Percentiles rank a stretch among this genome's conserved stretches.
These are phyloP conservation scores for Rutstroemia sp. DNA, from an alignment of 2,329 filamentous ascomycete species.

Conservation along the genomic window DNA sequence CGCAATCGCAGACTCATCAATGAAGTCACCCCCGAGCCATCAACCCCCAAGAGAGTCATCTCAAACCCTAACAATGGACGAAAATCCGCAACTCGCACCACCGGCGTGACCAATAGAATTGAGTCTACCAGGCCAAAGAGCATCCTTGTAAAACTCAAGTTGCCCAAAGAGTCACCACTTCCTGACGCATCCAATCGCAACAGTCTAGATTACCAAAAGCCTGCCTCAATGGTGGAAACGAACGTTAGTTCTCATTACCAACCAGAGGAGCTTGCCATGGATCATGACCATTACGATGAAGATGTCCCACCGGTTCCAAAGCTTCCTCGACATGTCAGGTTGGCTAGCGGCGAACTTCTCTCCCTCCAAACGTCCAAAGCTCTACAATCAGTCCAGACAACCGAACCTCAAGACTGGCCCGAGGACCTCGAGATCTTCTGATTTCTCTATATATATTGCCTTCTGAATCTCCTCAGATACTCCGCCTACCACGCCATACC, in stretches of 20 bases:
- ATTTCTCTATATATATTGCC: neutral
- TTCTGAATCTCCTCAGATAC: too few species aligned
- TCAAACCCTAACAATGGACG: neutral
- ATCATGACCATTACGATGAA: conserved; percentile 1
- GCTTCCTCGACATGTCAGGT: conserved; percentile 21
- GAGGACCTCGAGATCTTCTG: conserved; percentile 9
- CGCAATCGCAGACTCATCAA: conserved; percentile 9
- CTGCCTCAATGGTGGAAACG: neutral
- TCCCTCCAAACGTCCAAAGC: neutral
- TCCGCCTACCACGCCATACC: neutral
- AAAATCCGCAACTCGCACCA: neutral
- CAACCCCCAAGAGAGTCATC: neutral
- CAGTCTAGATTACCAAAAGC: conserved; percentile 14
- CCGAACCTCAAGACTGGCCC: conserved; percentile 6
- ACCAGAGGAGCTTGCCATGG: neutral
- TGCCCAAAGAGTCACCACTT: conserved; percentile 13
- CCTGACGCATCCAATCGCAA: conserved; percentile 14
- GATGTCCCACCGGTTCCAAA: conserved; percentile 21
- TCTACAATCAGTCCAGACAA: neutral
- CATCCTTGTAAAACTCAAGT: conserved; percentile 7
- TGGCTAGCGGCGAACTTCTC: conserved; percentile 8
- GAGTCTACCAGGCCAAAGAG: conserved; percentile 3
- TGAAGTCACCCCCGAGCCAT: conserved; percentile 10
- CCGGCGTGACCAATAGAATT: conserved; percentile 17
- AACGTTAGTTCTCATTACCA: neutral